Evolutionary conservation across 192 early-diverging fungal species (phyloP).

Genomic region (Backusella psychrophila): DNA sequence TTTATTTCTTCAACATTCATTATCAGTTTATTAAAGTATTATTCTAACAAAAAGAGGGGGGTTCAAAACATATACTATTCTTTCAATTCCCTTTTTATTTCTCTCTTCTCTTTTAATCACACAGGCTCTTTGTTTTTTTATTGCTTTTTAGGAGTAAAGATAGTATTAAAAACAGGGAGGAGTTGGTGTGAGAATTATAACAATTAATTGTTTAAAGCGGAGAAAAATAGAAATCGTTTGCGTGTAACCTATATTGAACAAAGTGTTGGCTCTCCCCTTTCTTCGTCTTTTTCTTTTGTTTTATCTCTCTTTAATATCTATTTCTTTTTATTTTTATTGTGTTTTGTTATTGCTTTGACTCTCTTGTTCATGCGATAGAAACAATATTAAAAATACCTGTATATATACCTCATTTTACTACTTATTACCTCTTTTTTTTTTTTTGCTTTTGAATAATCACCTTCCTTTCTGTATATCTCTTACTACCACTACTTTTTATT

Average conservation of each 20-base stretch:
- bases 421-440: background rate
- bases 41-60: background rate
- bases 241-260: background rate
- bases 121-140: background rate
- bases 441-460: background rate
- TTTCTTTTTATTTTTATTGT: background rate
- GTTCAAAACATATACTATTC: background rate
- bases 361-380: background rate
- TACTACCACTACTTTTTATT: background rate
- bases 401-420: background rate
- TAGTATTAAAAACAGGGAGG: slow-evolving; percentile 1
- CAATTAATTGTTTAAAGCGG: slow-evolving; percentile 1
- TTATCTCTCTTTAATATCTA: background rate
- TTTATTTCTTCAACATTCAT: background rate
- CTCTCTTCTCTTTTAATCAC: background rate
- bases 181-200: slow-evolving; percentile 3
- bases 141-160: background rate
- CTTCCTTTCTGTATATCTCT: background rate
- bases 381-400: background rate
- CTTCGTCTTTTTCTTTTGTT: background rate
- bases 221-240: background rate
- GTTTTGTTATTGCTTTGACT: background rate
- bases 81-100: background rate
- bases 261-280: background rate
- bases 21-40: background rate